Evolutionary conservation across 192 early-diverging fungal genomes (phyloP), one percentile per base, ranked within the genome.

Genomic region (Gamsiella multidivaricata): DNA sequence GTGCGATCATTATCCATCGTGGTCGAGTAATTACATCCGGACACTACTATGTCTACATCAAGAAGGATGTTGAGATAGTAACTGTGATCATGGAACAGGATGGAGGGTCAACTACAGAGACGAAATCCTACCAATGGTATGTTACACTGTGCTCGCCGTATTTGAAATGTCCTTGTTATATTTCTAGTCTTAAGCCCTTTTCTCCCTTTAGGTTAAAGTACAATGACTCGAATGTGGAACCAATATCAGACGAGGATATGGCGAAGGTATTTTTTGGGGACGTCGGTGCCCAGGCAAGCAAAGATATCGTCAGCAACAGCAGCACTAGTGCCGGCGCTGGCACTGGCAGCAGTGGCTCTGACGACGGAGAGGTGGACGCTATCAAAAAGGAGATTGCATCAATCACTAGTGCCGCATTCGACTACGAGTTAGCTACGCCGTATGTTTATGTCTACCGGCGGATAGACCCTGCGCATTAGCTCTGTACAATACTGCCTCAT

Each of bases 21-120:
- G 74, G 74, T 17, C 51, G 60, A 3, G 65, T 55, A 6, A 69
- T 78, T 17, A 57, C 60, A 15, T 68, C 74, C 3, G 74, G 74
- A 11, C 74, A 78, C 29, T 78, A 78, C 28, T 78, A 64, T 49
- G 66, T 52, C 14, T 78, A 78, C 34, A 78, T 78, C 22, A 43
- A 49, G 39, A 78, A 78, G 45, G 23, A 67, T 12, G 54, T 56
- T 6, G 61, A 52, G 54, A 78, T 78, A 2, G 74, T 69, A 32
- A 64, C 74, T 1, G 46, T 9, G 10, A 63, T 64, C 8, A 69
- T 41, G n/a, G 74, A 69, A 7, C 65, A 59, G 1, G 54, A 63
- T 22, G 74, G 74, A 17, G 66, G 69, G 17, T 33, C 54, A 9
- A 15, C 23, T 3, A 52, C 18, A 2, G 61, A 78, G 29, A 56